These are phyloP conservation scores for Hansenula sp. DNA, from an alignment of 1,139 yeast genomes.

Conservation along the genomic window DNA sequence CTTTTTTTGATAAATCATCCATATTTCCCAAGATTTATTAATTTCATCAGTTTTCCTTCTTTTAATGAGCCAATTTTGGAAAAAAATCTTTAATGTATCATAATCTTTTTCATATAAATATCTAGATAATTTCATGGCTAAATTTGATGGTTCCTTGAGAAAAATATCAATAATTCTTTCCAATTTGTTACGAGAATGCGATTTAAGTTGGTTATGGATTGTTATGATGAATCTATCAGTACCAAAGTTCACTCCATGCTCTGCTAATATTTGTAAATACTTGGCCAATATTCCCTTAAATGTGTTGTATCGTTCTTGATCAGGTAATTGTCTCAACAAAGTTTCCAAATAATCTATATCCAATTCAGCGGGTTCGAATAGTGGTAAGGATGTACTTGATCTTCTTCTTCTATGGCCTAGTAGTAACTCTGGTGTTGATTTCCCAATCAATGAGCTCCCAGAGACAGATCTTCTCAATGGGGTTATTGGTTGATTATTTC, in stretches of 20 bases:
- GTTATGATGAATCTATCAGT: constrained; percentile 18
- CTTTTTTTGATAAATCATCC: constrained; percentile 13
- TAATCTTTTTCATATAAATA: constrained; percentile 12
- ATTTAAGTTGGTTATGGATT: constrained; percentile 15
- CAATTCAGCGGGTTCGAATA: constrained; percentile 3
- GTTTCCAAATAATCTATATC: constrained; percentile 10
- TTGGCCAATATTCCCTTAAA: constrained; percentile 15
- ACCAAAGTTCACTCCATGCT: constrained; percentile 13
- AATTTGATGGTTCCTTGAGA: constrained; percentile 16
- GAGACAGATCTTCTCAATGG: constrained; percentile 18
- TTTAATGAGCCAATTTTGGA: constrained; percentile 17
- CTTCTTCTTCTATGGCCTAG: background rate
- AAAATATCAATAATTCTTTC: constrained; percentile 17
- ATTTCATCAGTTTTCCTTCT: constrained; percentile 14
- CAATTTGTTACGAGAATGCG: constrained; percentile 7
- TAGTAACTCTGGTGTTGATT: background rate
- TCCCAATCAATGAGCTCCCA: constrained; percentile 16
- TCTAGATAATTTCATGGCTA: constrained; percentile 20
- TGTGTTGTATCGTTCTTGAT: constrained; percentile 5
- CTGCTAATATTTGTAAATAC: constrained; percentile 12
- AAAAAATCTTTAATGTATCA: constrained; percentile 1
- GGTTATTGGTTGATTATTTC: constrained; percentile 9
- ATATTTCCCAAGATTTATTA: constrained; percentile 10
- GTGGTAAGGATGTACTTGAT: background rate
- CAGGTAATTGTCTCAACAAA: constrained; percentile 8